Conservation (phyloP, 2,329 filamentous ascomycete species). For the Talaromyces sp. region DNA sequence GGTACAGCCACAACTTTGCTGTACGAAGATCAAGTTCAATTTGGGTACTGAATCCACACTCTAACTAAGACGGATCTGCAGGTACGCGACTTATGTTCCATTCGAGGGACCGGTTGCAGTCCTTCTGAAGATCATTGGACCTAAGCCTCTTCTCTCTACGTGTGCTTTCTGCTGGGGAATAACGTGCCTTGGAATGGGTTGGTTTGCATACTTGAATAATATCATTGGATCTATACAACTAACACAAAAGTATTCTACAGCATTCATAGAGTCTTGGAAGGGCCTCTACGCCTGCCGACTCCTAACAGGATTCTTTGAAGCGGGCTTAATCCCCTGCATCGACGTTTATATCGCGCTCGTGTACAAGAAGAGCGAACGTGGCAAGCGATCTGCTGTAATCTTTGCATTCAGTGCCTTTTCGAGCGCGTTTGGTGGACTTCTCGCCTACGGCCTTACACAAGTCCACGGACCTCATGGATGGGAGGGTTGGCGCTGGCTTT, state of each 20-base stretch:
- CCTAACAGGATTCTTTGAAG: constrained; percentile 27
- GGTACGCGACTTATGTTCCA: constrained; percentile 17
- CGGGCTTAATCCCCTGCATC: constrained; percentile 28
- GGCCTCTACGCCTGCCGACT: constrained; percentile 34
- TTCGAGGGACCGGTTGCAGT: constrained; percentile 17
- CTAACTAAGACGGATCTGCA: constrained; percentile 1
- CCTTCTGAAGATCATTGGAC: constrained; percentile 16
- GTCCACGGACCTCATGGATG: constrained; percentile 19
- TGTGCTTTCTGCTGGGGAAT: constrained; percentile 17
- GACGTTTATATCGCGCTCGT: constrained; percentile 14
- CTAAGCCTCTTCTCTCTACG: constrained; percentile 16
- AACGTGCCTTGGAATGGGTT: constrained; percentile 16
- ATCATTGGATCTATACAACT: constrained; percentile 8
- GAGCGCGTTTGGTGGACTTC: constrained; percentile 21
- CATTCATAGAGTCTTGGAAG: constrained; percentile 35
- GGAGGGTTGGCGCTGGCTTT: constrained; percentile 32
- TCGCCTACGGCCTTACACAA: constrained; percentile 20
- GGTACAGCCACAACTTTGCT: constrained; percentile 27
- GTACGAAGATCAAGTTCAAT: constrained; percentile 8
- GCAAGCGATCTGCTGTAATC: constrained; percentile 16
- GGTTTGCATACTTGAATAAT: constrained; percentile 12
- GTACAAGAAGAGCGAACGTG: constrained; percentile 18
- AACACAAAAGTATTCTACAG: not conserved
- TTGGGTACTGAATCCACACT: constrained; percentile 4
- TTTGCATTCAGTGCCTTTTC: constrained; percentile 21